Conservation (phyloP, 768 basidiomycete species). For the Leucogyrophana mollusca region DNA sequence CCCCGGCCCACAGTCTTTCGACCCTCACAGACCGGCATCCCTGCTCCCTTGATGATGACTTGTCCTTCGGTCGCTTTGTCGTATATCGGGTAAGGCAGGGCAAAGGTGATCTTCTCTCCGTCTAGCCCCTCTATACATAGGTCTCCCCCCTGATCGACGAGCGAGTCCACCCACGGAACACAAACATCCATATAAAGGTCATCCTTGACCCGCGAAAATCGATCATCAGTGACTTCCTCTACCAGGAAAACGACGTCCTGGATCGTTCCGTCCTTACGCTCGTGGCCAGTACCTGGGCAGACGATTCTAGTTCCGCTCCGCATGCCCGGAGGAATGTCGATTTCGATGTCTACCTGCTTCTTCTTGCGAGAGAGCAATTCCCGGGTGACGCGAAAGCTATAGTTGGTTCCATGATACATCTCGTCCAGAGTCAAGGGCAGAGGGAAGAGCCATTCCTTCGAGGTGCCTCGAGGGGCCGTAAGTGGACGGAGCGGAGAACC, state of each 20-base stretch:
- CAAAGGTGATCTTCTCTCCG: slow-evolving; percentile 49
- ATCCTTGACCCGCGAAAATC: slow-evolving; percentile 55
- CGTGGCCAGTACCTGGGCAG: slow-evolving; percentile 67
- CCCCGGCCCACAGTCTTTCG: slow-evolving; percentile 55
- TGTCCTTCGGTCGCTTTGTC: slow-evolving; percentile 50
- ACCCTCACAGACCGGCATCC: slow-evolving; percentile 66
- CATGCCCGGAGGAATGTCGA: slow-evolving; percentile 63
- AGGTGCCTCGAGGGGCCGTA: slow-evolving; percentile 37
- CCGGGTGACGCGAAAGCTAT: slow-evolving; percentile 60
- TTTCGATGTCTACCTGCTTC: slow-evolving; percentile 55
- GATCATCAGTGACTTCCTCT: slow-evolving; percentile 55
- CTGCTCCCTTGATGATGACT: slow-evolving; percentile 52
- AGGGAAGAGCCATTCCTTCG: slow-evolving; percentile 68
- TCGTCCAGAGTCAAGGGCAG: slow-evolving; percentile 62
- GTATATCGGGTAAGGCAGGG: slow-evolving; percentile 51
- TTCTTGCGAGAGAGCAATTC: slow-evolving; percentile 46
- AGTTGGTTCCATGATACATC: slow-evolving; percentile 53
- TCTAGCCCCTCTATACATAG: slow-evolving; percentile 57
- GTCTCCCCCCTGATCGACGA: slow-evolving; percentile 45
- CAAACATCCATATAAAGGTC: slow-evolving; percentile 56
- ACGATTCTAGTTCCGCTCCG: slow-evolving; percentile 57
- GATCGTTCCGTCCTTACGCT: slow-evolving; percentile 50
- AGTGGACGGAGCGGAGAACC: slow-evolving; percentile 39
- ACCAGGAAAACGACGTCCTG: slow-evolving; percentile 71
- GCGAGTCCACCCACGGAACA: slow-evolving; percentile 53